Percentiles rank a stretch among this genome's conserved stretches.
Evolutionary conservation across 2,329 filamentous ascomycete species (phyloP).

Genomic region (Aspergillus niger): DNA sequence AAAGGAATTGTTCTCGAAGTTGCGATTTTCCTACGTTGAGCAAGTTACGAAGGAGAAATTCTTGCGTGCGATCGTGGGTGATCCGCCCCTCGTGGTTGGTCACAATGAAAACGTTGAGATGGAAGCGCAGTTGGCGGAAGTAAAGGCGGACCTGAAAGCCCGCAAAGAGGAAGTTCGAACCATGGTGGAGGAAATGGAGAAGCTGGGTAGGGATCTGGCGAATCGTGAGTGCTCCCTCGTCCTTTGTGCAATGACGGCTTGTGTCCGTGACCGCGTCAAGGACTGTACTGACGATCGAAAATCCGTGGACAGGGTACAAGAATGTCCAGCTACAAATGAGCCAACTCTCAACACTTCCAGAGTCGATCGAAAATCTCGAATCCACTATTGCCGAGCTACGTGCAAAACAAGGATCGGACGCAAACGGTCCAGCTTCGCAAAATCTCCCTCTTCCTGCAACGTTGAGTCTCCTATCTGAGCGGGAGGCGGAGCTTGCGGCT

Average conservation of each 20-base stretch:
- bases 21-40: conserved; percentile 96
- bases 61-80: conserved; percentile 85
- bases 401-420: conserved; percentile 61
- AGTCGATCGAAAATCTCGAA: conserved; percentile 55
- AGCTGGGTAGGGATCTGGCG: conserved; percentile 66
- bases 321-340: conserved; percentile 55
- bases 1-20: conserved; percentile 86
- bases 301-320: conserved; percentile 51
- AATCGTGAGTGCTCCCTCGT: conserved; percentile 42
- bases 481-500: conserved; percentile 43
- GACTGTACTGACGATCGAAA: background rate
- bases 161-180: conserved; percentile 77
- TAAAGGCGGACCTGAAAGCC: conserved; percentile 75
- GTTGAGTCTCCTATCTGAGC: conserved; percentile 41
- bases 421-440: conserved; percentile 53
- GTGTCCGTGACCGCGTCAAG: background rate
- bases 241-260: background rate
- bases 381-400: conserved; percentile 52
- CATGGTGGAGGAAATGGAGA: conserved; percentile 73
- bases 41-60: conserved; percentile 99
- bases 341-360: conserved; percentile 54
- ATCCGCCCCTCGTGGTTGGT: conserved; percentile 82
- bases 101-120: conserved; percentile 78
- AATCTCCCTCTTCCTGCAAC: conserved; percentile 46
- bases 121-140: conserved; percentile 67